Conservation (phyloP, 768 basidiomycete genomes). For the Leccinum truebloodii region DNA sequence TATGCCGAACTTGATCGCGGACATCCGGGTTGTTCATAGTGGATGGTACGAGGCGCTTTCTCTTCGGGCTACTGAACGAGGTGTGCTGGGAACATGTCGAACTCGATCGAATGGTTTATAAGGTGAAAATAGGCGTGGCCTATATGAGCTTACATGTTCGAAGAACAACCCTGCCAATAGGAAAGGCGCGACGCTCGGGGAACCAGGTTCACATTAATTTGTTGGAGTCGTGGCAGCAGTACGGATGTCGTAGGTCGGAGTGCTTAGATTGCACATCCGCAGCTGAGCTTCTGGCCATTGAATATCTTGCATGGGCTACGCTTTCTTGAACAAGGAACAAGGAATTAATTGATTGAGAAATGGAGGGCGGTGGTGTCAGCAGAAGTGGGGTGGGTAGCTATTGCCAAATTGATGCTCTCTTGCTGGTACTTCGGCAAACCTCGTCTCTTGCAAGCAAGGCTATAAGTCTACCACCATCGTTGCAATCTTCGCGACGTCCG, state of each 20-base stretch:
- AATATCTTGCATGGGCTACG: no score
- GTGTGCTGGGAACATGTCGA: neutral
- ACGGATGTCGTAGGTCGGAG: neutral
- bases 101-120: conserved; percentile 10
- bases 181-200: neutral
- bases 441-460: no score
- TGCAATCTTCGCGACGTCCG: no score
- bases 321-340: no score
- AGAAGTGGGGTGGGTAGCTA: no score
- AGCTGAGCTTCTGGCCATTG: no score
- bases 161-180: neutral
- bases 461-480: no score
- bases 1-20: neutral
- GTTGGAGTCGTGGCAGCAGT: neutral
- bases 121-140: neutral
- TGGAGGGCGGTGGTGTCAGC: no score
- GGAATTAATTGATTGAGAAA: no score
- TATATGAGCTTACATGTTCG: conserved; percentile 2
- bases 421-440: no score
- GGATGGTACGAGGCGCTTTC: neutral
- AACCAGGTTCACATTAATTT: neutral
- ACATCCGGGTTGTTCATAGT: neutral
- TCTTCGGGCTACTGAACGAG: neutral
- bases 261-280: no score
- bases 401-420: no score